Percentiles rank a stretch among this genome's conserved stretches.
Conservation (phyloP, 1,284 basidiomycete species). For the Ceratobasidium sp. region DNA sequence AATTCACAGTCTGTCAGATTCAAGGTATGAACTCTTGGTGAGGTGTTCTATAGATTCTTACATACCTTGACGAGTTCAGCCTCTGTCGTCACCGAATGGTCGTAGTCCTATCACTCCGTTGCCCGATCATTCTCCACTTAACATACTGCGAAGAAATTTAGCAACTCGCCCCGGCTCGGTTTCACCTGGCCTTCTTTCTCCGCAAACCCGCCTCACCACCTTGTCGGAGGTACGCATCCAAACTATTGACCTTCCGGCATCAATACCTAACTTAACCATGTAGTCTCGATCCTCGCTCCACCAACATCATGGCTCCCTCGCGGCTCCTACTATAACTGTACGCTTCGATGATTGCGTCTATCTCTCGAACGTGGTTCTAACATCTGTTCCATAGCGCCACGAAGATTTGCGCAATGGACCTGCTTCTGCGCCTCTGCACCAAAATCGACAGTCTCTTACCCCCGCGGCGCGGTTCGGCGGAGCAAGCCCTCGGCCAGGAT, state of each 20-base stretch:
- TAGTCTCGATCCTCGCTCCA: conserved; percentile 25
- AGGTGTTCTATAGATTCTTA: not conserved
- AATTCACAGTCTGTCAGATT: not conserved
- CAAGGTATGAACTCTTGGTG: not conserved
- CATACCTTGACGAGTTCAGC: not conserved
- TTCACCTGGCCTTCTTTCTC: conserved; percentile 22
- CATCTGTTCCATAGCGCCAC: not conserved
- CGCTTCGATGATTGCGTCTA: not conserved
- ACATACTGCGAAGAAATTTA: conserved; percentile 29
- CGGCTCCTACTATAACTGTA: conserved; percentile 13
- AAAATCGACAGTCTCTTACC: conserved; percentile 21
- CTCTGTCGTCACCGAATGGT: not conserved
- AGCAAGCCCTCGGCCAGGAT: conserved; percentile 19
- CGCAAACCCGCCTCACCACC: conserved; percentile 4
- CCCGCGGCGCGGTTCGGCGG: not conserved
- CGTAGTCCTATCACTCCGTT: conserved; percentile 14
- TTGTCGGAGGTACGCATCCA: conserved; percentile 18
- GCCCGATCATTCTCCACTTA: conserved; percentile 15
- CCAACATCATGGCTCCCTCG: conserved; percentile 30
- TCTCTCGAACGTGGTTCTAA: not conserved
- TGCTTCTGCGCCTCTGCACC: conserved; percentile 10
- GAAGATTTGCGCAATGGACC: conserved; percentile 12
- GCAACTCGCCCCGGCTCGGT: conserved; percentile 12
- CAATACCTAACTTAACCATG: not conserved
- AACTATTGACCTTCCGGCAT: not conserved